These are phyloP conservation scores for Fusarium sp. DNA, from an alignment of 2,329 filamentous ascomycete genomes.

Conservation along the genomic window DNA sequence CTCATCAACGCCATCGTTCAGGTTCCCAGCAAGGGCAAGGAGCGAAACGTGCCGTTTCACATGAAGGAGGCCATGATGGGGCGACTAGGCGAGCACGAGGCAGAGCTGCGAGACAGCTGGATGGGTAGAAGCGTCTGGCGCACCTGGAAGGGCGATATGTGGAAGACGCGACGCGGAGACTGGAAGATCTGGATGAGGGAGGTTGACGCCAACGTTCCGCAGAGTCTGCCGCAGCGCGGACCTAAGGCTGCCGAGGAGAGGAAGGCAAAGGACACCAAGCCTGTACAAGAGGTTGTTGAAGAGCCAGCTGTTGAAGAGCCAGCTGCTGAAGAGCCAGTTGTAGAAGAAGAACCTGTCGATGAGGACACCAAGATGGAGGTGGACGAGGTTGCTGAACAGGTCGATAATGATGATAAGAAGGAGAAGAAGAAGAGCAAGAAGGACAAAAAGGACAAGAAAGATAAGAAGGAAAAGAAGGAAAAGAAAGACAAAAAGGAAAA, in stretches of 20 bases:
- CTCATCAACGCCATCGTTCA: conserved; percentile 61
- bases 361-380: conserved; percentile 24
- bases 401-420: conserved; percentile 7
- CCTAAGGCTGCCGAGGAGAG: conserved; percentile 21
- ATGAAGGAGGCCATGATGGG: conserved; percentile 67
- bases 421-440: conserved; percentile 9
- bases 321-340: neutral
- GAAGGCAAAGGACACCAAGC: conserved; percentile 3
- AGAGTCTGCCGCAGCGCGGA: conserved; percentile 31
- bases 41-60: conserved; percentile 65
- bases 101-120: conserved; percentile 63
- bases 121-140: conserved; percentile 67
- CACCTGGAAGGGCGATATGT: conserved; percentile 67
- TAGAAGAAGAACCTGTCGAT: neutral
- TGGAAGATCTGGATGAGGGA: conserved; percentile 70
- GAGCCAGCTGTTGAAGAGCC: conserved; percentile 9
- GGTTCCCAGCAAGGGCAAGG: conserved; percentile 61
- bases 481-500: conserved; percentile 29
- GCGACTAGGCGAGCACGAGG: conserved; percentile 60
- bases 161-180: conserved; percentile 63
- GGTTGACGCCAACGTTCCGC: conserved; percentile 46
- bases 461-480: conserved; percentile 6
- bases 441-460: conserved; percentile 5
- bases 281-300: conserved; percentile 3
- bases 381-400: conserved; percentile 16